phyloP scores from a whole-genome alignment of 495 filamentous ascomycete genomes.

The Neurospora pannonica region DNA sequence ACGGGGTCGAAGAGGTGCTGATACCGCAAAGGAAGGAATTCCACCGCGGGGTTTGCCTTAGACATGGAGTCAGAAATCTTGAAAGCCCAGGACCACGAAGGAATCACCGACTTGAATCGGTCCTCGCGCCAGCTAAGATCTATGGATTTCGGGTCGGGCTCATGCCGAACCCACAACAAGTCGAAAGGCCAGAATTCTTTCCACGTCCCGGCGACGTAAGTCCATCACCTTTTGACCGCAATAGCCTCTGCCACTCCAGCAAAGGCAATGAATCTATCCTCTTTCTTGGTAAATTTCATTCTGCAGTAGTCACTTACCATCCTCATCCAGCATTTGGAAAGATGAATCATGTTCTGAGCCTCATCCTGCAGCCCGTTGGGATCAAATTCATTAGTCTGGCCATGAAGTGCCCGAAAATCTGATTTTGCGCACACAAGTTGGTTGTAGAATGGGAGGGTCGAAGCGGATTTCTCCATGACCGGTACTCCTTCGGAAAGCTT shows the following conservation, averaged over 20 bases:
- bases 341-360: neutral
- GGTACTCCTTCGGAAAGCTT: neutral
- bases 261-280: slow-evolving; percentile 10
- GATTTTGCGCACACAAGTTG: neutral
- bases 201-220: slow-evolving; percentile 14
- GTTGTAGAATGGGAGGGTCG: neutral
- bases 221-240: neutral
- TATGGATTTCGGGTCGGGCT: neutral
- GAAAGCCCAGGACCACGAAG: neutral
- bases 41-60: neutral
- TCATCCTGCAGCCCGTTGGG: neutral
- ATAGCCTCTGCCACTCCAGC: slow-evolving; percentile 12
- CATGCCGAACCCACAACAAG: neutral
- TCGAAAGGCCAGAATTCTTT: slow-evolving; percentile 1
- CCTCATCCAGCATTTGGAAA: neutral
- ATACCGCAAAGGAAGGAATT: neutral
- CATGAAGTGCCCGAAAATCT: neutral
- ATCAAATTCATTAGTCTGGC: neutral
- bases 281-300: slow-evolving; percentile 5
- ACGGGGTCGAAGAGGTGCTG: neutral
- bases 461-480: neutral
- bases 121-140: neutral
- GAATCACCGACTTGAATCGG: neutral
- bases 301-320: slow-evolving; percentile 1
- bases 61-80: neutral